These are phyloP conservation scores for Xylariaceae sp. DNA, from an alignment of 2,329 filamentous ascomycete species.

Conservation along the genomic window DNA sequence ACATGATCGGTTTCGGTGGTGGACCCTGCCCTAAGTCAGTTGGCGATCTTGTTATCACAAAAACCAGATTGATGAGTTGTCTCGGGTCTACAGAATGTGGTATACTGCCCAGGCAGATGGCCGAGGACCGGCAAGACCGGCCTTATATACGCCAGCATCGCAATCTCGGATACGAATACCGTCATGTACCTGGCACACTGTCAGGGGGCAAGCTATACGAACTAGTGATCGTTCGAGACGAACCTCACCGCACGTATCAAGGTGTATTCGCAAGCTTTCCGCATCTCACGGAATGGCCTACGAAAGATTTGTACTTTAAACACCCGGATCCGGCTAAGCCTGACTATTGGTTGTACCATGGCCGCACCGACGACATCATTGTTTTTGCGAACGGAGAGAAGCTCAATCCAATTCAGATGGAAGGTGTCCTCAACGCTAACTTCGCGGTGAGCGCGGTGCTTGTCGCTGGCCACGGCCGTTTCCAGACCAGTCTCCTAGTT, in stretches of 20 bases:
- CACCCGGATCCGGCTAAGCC: slow-evolving; percentile 33
- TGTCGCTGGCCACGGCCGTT: slow-evolving; percentile 31
- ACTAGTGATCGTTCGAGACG: slow-evolving; percentile 29
- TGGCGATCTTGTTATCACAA: slow-evolving; percentile 28
- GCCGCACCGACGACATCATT: slow-evolving; percentile 28
- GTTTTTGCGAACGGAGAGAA: slow-evolving; percentile 41
- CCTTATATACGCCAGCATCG: slow-evolving; percentile 30
- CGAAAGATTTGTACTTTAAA: slow-evolving; percentile 37
- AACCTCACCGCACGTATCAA: slow-evolving; percentile 25
- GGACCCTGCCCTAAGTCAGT: slow-evolving; percentile 27
- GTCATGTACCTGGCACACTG: slow-evolving; percentile 19
- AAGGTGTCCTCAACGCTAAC: slow-evolving; percentile 30
- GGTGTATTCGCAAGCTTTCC: slow-evolving; percentile 35
- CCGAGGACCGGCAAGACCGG: slow-evolving; percentile 28
- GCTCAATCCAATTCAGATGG: slow-evolving; percentile 37
- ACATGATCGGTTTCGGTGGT: slow-evolving; percentile 26
- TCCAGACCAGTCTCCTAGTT: slow-evolving; percentile 25
- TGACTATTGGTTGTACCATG: slow-evolving; percentile 31
- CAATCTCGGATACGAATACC: slow-evolving; percentile 16
- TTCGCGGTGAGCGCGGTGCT: slow-evolving; percentile 29
- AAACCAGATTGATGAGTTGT: slow-evolving; percentile 24
- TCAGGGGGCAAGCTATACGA: slow-evolving; percentile 33
- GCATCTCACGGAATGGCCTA: slow-evolving; percentile 38
- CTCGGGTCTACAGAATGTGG: slow-evolving; percentile 33
- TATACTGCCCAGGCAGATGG: slow-evolving; percentile 15